phyloP scores from a whole-genome alignment of 257 asterid species.

The Galeopsis tetrahit region DNA sequence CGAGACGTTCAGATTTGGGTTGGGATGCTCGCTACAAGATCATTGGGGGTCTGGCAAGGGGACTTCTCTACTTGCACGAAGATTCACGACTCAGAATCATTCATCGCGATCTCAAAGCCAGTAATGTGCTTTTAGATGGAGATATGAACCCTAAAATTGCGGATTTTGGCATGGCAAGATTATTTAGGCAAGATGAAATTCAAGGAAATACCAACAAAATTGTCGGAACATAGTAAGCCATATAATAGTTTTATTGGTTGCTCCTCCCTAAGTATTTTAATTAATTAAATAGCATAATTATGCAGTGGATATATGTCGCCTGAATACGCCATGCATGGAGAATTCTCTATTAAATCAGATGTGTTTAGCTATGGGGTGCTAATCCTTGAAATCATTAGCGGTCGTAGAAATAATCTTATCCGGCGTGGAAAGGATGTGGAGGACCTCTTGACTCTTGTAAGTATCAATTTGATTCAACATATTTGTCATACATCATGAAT shows the following conservation, averaged over 20 bases:
- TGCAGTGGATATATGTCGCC: neutral
- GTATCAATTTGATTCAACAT: neutral
- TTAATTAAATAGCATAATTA: no score
- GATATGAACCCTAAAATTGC: neutral
- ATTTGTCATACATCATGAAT: no score
- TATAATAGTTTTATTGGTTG: no score
- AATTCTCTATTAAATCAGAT: neutral
- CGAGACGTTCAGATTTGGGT: neutral
- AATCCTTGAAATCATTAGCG: neutral
- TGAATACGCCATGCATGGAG: neutral
- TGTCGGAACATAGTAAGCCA: neutral
- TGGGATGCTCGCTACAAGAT: neutral
- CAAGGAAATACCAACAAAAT: neutral
- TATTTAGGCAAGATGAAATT: neutral
- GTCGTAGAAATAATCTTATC: neutral
- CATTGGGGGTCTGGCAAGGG: neutral
- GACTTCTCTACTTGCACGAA: neutral
- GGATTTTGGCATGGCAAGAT: neutral
- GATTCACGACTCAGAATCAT: neutral
- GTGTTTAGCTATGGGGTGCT: neutral
- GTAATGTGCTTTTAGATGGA: neutral
- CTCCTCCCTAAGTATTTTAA: no score
- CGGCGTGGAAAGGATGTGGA: neutral
- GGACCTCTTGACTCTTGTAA: neutral
- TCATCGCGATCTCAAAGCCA: neutral